Evolutionary conservation across 768 basidiomycete species (phyloP).

Genomic region (Vararia minispora): DNA sequence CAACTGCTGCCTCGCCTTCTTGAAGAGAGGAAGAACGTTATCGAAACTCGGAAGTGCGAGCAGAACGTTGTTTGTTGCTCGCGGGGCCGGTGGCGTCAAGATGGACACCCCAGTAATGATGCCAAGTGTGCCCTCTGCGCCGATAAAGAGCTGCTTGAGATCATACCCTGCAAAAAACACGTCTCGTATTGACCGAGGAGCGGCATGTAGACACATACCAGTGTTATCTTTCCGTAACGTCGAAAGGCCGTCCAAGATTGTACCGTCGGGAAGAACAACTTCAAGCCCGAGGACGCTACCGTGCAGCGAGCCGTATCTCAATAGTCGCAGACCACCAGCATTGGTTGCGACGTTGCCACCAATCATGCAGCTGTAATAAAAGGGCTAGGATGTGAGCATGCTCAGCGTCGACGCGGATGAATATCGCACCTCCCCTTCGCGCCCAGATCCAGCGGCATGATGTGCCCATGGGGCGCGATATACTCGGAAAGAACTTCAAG

Average conservation of each 20-base stretch:
- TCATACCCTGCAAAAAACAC: conserved; percentile 66
- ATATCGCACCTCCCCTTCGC: conserved; percentile 79
- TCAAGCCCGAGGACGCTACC: conserved; percentile 93
- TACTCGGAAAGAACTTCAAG: conserved; percentile 82
- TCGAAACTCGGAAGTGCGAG: conserved; percentile 81
- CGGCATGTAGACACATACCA: conserved; percentile 38
- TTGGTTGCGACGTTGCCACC: conserved; percentile 97
- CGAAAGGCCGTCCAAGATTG: conserved; percentile 81
- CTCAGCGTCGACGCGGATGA: not conserved
- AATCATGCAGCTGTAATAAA: conserved; percentile 74
- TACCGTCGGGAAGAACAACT: conserved; percentile 90
- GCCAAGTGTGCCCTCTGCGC: conserved; percentile 93
- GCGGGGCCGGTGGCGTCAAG: conserved; percentile 72
- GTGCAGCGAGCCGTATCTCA: conserved; percentile 92
- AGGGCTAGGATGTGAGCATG: not conserved
- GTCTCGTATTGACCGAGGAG: too few species aligned
- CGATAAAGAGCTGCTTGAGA: conserved; percentile 96
- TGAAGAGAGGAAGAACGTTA: conserved; percentile 78
- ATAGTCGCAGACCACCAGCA: conserved; percentile 88
- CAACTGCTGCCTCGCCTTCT: conserved; percentile 66
- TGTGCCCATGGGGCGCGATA: conserved; percentile 79
- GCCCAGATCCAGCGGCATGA: conserved; percentile 93
- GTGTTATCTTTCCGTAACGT: conserved; percentile 96
- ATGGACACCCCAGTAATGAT: conserved; percentile 94
- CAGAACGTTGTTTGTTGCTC: conserved; percentile 85